Conservation (phyloP, 805 yeast species). For the Blastobotrys peoriensis region DNA sequence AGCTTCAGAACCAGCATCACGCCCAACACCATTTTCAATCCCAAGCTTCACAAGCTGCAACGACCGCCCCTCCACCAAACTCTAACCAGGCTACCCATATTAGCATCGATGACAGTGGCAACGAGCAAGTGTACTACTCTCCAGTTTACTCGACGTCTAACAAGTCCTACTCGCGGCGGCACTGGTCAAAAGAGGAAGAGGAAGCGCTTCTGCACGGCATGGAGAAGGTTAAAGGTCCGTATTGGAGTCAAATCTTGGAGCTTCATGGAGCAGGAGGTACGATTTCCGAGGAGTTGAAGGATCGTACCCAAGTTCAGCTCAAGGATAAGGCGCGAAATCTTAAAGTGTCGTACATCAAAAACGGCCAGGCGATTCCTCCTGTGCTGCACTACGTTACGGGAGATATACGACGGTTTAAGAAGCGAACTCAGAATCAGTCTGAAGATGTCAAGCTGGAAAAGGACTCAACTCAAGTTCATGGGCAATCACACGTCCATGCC, state of each 20-base stretch:
- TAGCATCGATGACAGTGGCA: not conserved
- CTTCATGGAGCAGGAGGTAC: conserved; percentile 93
- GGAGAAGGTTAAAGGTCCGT: conserved; percentile 72
- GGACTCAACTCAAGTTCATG: too few species aligned
- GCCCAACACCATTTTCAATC: too few species aligned
- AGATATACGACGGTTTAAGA: conserved; percentile 34
- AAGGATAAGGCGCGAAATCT: conserved; percentile 96
- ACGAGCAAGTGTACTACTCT: not conserved
- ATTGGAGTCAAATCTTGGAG: conserved; percentile 87
- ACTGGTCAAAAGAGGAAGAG: conserved; percentile 90
- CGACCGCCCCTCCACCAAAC: not conserved
- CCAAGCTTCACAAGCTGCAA: not conserved
- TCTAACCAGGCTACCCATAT: not conserved
- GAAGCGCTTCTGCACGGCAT: conserved; percentile 75
- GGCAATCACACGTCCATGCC: too few species aligned
- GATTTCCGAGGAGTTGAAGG: conserved; percentile 73
- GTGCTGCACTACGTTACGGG: conserved; percentile 85
- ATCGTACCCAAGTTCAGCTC: conserved; percentile 83
- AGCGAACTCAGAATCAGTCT: too few species aligned
- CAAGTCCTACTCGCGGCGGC: conserved; percentile 40
- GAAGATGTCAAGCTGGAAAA: too few species aligned
- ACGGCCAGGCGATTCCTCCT: conserved; percentile 70
- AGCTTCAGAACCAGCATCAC: too few species aligned
- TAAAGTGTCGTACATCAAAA: conserved; percentile 79
- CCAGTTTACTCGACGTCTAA: not conserved